phyloP scores from a whole-genome alignment of 2,329 filamentous ascomycete species.

The Coccinonectria pachysandricola region DNA sequence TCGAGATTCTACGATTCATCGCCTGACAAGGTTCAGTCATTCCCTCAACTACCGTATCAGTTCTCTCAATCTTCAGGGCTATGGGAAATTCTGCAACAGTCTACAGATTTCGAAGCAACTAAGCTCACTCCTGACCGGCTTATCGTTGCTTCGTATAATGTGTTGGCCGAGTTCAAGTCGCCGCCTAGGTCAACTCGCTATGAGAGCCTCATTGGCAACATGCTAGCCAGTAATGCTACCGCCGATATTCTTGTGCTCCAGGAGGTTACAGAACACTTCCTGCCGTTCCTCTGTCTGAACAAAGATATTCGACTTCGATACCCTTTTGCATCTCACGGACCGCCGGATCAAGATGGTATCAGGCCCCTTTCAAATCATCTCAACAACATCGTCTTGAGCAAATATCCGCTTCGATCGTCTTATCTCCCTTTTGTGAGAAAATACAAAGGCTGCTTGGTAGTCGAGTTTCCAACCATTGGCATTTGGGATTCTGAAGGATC shows the following conservation, averaged over 20 bases:
- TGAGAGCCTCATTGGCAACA: constrained; percentile 31
- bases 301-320: constrained; percentile 36
- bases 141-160: constrained; percentile 41
- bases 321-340: constrained; percentile 46
- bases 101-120: background rate
- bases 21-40: background rate
- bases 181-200: constrained; percentile 34
- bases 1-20: constrained; percentile 3
- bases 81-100: constrained; percentile 4
- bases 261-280: constrained; percentile 55
- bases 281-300: constrained; percentile 42
- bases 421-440: constrained; percentile 41
- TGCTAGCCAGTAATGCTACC: constrained; percentile 30
- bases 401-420: constrained; percentile 43
- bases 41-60: constrained; percentile 7
- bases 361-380: constrained; percentile 48
- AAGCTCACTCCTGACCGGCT: constrained; percentile 12
- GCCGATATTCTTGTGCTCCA: constrained; percentile 45
- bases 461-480: constrained; percentile 26
- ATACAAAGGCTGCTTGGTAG: constrained; percentile 48
- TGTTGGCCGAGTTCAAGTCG: constrained; percentile 40
- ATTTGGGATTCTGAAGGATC: constrained; percentile 2
- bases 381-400: constrained; percentile 52
- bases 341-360: constrained; percentile 39
- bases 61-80: background rate